Conservation (phyloP, 345 rosid species). For the Salix exigua region DNA sequence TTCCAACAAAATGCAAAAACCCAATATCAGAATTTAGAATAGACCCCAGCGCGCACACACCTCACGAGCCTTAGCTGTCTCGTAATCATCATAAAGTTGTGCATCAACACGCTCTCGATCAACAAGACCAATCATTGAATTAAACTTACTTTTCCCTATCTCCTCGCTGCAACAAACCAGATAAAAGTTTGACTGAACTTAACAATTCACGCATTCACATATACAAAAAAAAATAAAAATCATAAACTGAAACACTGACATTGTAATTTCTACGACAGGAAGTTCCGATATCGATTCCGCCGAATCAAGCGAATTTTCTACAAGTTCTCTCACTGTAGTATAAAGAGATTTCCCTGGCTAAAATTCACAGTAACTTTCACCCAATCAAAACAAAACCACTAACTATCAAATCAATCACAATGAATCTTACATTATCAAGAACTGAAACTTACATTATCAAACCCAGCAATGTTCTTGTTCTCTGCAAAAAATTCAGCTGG, state of each 20-base stretch:
- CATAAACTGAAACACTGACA: slow-evolving; percentile 39
- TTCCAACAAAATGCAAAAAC: neutral
- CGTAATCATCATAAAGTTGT: slow-evolving; percentile 77
- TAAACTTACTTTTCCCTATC: slow-evolving; percentile 77
- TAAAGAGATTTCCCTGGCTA: slow-evolving; percentile 91
- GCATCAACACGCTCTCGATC: slow-evolving; percentile 86
- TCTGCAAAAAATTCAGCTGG: slow-evolving; percentile 99
- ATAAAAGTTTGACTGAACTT: neutral
- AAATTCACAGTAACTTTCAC: slow-evolving; percentile 12
- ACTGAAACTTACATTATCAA: slow-evolving; percentile 65
- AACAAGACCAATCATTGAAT: slow-evolving; percentile 91
- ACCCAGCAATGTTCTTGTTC: slow-evolving; percentile 98
- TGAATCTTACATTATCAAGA: neutral
- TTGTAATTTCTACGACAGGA: slow-evolving; percentile 77
- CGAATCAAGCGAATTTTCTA: slow-evolving; percentile 92
- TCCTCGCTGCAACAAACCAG: slow-evolving; percentile 64
- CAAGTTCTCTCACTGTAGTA: slow-evolving; percentile 91
- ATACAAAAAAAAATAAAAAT: neutral
- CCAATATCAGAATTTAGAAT: neutral
- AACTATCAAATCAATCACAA: slow-evolving; percentile 1
- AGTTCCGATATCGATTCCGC: slow-evolving; percentile 90
- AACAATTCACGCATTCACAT: neutral
- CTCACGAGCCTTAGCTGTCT: slow-evolving; percentile 90
- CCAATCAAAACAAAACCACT: neutral
- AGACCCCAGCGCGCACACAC: slow-evolving; percentile 26